Conservation (phyloP, 345 rosid genomes). For the Corymbia maculata region DNA sequence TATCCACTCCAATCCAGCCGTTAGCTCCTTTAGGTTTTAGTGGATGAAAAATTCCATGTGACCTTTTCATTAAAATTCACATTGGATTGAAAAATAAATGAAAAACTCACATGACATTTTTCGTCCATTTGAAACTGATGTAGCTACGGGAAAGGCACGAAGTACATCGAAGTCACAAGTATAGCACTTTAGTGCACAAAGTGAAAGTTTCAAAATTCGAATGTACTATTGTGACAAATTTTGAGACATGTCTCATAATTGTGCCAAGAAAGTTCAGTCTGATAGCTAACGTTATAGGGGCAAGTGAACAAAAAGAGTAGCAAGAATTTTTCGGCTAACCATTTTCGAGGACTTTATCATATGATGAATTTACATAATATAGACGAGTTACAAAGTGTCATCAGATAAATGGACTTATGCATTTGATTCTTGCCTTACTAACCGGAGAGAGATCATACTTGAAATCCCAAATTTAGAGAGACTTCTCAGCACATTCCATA, state of each 20-base stretch:
- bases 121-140: accelerated
- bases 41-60: neutral
- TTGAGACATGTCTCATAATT: neutral
- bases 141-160: neutral
- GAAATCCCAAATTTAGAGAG: neutral
- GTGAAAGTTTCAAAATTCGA: neutral
- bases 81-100: neutral
- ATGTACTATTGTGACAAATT: neutral
- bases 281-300: neutral
- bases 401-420: neutral
- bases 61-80: neutral
- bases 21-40: neutral
- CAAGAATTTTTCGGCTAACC: neutral
- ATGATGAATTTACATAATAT: neutral
- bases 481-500: neutral
- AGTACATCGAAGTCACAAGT: neutral
- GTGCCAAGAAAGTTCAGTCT: neutral
- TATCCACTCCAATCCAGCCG: neutral
- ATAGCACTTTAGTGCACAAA: neutral
- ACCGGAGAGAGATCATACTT: neutral
- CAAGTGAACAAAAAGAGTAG: neutral
- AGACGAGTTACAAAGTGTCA: neutral
- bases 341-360: neutral
- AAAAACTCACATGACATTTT: neutral
- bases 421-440: neutral